Percentiles rank a stretch among this genome's conserved stretches.
Conservation (phyloP, 495 filamentous ascomycete species). For the Hypoxylon lienhwacheense region DNA sequence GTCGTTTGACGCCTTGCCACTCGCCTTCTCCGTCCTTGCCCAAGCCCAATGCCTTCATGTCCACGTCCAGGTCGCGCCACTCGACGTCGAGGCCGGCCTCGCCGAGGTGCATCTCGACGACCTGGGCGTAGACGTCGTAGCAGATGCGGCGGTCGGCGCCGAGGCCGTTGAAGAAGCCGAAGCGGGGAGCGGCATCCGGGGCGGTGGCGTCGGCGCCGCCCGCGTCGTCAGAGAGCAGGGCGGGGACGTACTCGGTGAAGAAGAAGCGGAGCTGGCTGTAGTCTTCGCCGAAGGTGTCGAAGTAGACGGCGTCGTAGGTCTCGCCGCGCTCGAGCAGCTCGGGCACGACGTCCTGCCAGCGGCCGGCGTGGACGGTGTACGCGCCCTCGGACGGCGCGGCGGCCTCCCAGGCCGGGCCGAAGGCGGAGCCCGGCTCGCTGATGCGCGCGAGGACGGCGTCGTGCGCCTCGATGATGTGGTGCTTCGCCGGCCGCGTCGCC, state of each 20-base stretch:
- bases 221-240: too few relatives aligned
- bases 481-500: constrained; percentile 61
- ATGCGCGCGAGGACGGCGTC: constrained; percentile 76
- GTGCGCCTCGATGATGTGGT: constrained; percentile 94
- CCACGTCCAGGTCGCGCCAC: constrained; percentile 79
- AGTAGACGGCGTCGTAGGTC: constrained; percentile 91
- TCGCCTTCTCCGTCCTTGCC: constrained; percentile 58
- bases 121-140: constrained; percentile 94
- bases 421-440: constrained; percentile 45
- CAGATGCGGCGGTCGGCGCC: constrained; percentile 89
- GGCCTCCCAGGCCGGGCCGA: constrained; percentile 50
- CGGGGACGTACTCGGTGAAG: constrained; percentile 84
- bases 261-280: constrained; percentile 84
- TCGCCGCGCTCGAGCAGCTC: constrained; percentile 67
- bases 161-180: constrained; percentile 94
- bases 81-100: constrained; percentile 90
- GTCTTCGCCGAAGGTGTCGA: constrained; percentile 95
- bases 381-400: constrained; percentile 44
- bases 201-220: too few relatives aligned
- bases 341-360: constrained; percentile 83
- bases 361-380: constrained; percentile 57
- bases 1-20: constrained; percentile 83
- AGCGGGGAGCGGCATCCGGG: too few relatives aligned
- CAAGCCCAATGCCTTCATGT: constrained; percentile 53
- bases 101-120: constrained; percentile 87